Conservation (phyloP, 495 filamentous ascomycete species). For the Penicillium coffeae region DNA sequence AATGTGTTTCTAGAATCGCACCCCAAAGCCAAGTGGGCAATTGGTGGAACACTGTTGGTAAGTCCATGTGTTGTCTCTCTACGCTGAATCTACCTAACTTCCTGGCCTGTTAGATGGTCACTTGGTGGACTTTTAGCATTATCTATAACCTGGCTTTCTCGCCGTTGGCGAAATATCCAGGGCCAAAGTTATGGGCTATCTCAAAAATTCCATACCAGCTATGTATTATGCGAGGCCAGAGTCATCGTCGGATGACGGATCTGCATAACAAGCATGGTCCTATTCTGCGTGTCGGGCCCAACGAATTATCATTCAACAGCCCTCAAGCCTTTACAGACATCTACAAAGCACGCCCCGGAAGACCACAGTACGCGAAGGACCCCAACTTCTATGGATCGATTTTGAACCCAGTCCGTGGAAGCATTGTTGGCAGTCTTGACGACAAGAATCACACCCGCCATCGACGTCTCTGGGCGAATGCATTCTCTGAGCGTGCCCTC, state of each 20-base stretch:
- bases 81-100: too few species aligned
- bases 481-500: neutral
- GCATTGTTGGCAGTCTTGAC: neutral
- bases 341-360: neutral
- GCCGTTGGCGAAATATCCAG: neutral
- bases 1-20: too few species aligned
- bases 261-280: slow-evolving; percentile 1
- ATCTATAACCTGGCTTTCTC: neutral
- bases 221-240: neutral
- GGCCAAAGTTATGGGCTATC: slow-evolving; percentile 1
- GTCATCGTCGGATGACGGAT: neutral
- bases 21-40: too few species aligned
- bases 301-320: neutral
- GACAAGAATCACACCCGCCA: neutral
- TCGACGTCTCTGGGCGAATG: neutral
- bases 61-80: too few species aligned
- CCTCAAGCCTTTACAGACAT: neutral
- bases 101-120: too few species aligned
- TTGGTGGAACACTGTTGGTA: too few species aligned
- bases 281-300: neutral
- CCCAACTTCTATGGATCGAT: neutral
- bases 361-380: neutral
- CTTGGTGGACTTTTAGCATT: too few species aligned
- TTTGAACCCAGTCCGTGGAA: neutral
- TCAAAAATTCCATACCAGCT: neutral